Percentiles rank a stretch among this genome's conserved stretches.
These are phyloP conservation scores for Knoxdaviesia proteae DNA, from an alignment of 2,329 filamentous ascomycete genomes.

Conservation along the genomic window DNA sequence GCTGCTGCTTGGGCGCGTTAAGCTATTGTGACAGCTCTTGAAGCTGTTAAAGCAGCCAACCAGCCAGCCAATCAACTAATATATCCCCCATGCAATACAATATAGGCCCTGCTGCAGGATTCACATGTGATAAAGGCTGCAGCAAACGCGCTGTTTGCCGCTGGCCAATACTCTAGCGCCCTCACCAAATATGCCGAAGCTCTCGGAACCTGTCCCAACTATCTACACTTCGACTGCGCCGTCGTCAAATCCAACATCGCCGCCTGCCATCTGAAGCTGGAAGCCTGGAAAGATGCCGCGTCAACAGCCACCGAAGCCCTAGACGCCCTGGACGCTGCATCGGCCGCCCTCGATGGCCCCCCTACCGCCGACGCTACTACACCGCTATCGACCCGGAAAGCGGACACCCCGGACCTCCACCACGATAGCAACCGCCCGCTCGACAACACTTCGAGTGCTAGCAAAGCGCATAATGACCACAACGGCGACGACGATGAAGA, in stretches of 20 bases:
- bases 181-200: conserved; percentile 70
- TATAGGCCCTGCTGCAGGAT: conserved; percentile 44
- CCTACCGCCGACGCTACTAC: conserved; percentile 5
- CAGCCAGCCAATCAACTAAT: background rate
- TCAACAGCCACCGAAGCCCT: conserved; percentile 53
- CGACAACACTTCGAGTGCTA: no score
- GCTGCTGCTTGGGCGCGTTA: no score
- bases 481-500: conserved; percentile 18
- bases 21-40: no score
- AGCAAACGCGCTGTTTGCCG: conserved; percentile 63
- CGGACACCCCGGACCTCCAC: conserved; percentile 16
- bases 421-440: conserved; percentile 2
- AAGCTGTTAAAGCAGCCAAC: background rate
- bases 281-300: conserved; percentile 69
- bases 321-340: conserved; percentile 37
- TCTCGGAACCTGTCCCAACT: conserved; percentile 56
- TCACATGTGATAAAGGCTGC: conserved; percentile 52
- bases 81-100: background rate
- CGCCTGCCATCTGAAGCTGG: conserved; percentile 68
- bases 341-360: conserved; percentile 22
- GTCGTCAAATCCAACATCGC: conserved; percentile 78
- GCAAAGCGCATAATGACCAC: no score
- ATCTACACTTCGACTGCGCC: conserved; percentile 72
- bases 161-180: conserved; percentile 52
- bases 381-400: no score